Conservation (phyloP, 495 filamentous ascomycete species). For the Xylaria flabelliformis region DNA sequence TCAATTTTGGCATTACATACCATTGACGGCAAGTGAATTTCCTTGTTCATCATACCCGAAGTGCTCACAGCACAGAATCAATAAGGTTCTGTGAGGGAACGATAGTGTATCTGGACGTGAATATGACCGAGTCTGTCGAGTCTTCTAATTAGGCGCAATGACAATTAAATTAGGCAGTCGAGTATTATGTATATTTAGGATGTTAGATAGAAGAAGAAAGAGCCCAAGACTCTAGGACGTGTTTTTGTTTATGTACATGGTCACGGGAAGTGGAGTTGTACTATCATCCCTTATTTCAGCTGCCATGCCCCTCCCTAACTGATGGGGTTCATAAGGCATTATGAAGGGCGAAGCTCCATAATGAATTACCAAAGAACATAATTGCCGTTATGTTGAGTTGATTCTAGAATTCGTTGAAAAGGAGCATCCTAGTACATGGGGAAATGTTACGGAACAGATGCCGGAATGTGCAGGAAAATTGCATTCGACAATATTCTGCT, state of each 20-base stretch:
- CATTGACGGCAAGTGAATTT: background rate
- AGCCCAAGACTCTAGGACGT: too few species aligned
- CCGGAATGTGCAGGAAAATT: background rate
- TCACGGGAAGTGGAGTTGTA: too few species aligned
- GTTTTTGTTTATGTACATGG: too few species aligned
- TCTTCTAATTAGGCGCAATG: background rate
- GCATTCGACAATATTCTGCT: background rate
- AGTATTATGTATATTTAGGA: too few species aligned
- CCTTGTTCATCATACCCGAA: background rate
- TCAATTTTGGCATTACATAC: background rate
- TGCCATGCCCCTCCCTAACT: background rate
- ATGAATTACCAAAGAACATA: background rate
- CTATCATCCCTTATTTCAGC: background rate
- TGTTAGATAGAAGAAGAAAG: too few species aligned
- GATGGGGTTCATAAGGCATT: background rate
- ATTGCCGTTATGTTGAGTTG: background rate
- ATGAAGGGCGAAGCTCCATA: background rate
- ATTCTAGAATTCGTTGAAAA: background rate
- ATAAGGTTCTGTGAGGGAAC: background rate
- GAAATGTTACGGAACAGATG: background rate
- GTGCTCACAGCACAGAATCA: background rate
- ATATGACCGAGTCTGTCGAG: background rate
- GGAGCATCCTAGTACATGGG: background rate
- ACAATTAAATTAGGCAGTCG: background rate
- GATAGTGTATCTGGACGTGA: background rate